Evolutionary conservation across 805 yeast species (phyloP).

Genomic region (Zygosaccharomyces bailii): DNA sequence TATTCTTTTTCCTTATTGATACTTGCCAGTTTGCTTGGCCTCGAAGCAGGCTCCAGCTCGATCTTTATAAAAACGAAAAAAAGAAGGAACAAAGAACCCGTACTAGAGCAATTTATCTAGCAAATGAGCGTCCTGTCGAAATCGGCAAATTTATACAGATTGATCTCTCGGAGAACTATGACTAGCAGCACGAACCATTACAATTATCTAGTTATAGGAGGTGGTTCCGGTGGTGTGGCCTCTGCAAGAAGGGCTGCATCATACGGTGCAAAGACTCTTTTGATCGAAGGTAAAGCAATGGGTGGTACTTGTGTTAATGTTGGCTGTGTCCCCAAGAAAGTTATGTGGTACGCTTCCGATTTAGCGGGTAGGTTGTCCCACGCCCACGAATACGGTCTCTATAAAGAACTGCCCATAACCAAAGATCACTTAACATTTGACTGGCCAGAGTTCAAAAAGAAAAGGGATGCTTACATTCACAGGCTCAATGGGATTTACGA

Average conservation of each 20-base stretch:
- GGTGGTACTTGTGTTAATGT: slow-evolving; percentile 99
- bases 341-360: slow-evolving; percentile 98
- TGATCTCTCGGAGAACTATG: slow-evolving; percentile 41
- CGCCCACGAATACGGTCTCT: slow-evolving; percentile 81
- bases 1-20: not conserved
- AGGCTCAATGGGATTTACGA: slow-evolving; percentile 93
- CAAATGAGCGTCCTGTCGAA: not conserved
- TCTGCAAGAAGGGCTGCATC: slow-evolving; percentile 94
- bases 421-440: slow-evolving; percentile 60
- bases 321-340: slow-evolving; percentile 98
- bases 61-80: not conserved
- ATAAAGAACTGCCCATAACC: slow-evolving; percentile 49
- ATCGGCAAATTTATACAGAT: slow-evolving; percentile 5
- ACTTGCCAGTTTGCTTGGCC: not conserved
- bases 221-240: slow-evolving; percentile 99
- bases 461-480: slow-evolving; percentile 86
- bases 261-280: slow-evolving; percentile 82
- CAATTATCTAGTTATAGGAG: slow-evolving; percentile 94
- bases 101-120: not conserved
- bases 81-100: not conserved
- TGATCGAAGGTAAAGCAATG: slow-evolving; percentile 75
- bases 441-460: slow-evolving; percentile 77
- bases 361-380: slow-evolving; percentile 70
- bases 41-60: not conserved
- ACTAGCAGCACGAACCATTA: slow-evolving; percentile 61